Base-by-base conservation (phyloP, 208 protist genomes). In the Leishmania lainsoni region DNA sequence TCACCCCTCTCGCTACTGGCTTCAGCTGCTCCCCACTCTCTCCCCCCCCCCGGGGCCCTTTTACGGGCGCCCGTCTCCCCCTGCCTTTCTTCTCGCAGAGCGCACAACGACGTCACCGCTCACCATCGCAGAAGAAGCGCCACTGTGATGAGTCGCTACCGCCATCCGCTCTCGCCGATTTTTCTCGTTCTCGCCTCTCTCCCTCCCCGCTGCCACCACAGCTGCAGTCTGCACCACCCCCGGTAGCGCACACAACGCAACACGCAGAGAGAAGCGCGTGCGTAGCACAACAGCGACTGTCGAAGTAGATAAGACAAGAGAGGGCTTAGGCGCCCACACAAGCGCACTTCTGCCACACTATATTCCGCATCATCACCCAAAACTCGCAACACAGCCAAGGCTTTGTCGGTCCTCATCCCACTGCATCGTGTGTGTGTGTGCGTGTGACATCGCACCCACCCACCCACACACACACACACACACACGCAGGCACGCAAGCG, bases 381-480 rank as follows among this genome's bases (percentile, higher is more conserved):
- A 10, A 68, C 61, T 39, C 39, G 39, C 68, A 26, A 22, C 39
- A 32, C 68, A 48, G 20, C 12, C 68, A 20, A 22, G 12, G 5
- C 39, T 70, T 70, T 70, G 6, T 63, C 26, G 14, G 3, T 29
- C 26, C 12, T 10, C 58, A 10, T 16, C 26, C 26, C 58, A 8
- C 58, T 17, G 26, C 58, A 63, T 70, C 32, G 9, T 17, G 26
- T 56, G 70, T 32, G 22, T 32, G 22, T 54, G 42, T 42, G 26
- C 32, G 70, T 51, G 39, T 75, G n/a, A 16, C 56, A 35, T 32
- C 17, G 65, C 29, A 10, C 58, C 58, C 58, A 63, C 58, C n/a
- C n/a, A n/a, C n/a, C n/a, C n/a, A 71, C 65, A 9, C 56, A 20
- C 12, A 54, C 73, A 16, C 22, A 77, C 54, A 76, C 73, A 76